Base-by-base conservation (phyloP, 352 stramenopile species). In the Globisporangium sylvaticum region DNA sequence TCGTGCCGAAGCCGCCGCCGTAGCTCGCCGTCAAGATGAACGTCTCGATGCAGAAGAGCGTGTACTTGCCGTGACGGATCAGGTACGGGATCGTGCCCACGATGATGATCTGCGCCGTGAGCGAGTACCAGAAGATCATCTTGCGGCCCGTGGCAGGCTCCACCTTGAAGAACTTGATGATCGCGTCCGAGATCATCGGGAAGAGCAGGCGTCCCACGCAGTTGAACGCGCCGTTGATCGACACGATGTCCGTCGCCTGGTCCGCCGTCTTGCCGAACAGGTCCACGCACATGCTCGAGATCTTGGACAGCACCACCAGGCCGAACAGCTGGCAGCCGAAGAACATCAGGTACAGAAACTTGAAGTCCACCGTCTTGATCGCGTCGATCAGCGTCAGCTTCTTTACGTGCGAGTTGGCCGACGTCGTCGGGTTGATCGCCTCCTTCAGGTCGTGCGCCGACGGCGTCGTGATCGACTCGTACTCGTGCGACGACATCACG, bases 11-110 rank as follows among this genome's bases (percentile, higher is more conserved):
- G 22, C 82, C 83, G 24, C 84, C 87, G 24, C 85, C 84, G 64
- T 94, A 94, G 55, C 76, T 82, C 9, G 81, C 67, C 52, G 84
- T 91, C 1, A 94, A 46, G 59, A 92, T 79, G 71, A 89, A 94
- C 25, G 90, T 69, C 22, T 81, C 73, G 18, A 66, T 66, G n/a
- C 83, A 69, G 53, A 92, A 92, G 1, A 77, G 59, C 34, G 65
- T 73, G 74, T 89, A 92, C 59, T 77, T 76, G 50, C 79, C 31
- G 61, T 88, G 72, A 34, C 75, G 63, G 57, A 92, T 89, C 32
- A 91, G 61, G 27, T 71, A 76, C 7, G 82, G 84, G 24, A 91
- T 72, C 24, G 76, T 78, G n/a, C 69, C 78, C 50, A 91, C 63
- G 63, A 92, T 86, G 67, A 91, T 65, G 27, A 85, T 64, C 61